A percentile compares a stretch with the other conserved stretches of the same genome.
These are phyloP conservation scores for Camellia japonica DNA, from an alignment of 148 eudicot genomes.

Conservation along the genomic window DNA sequence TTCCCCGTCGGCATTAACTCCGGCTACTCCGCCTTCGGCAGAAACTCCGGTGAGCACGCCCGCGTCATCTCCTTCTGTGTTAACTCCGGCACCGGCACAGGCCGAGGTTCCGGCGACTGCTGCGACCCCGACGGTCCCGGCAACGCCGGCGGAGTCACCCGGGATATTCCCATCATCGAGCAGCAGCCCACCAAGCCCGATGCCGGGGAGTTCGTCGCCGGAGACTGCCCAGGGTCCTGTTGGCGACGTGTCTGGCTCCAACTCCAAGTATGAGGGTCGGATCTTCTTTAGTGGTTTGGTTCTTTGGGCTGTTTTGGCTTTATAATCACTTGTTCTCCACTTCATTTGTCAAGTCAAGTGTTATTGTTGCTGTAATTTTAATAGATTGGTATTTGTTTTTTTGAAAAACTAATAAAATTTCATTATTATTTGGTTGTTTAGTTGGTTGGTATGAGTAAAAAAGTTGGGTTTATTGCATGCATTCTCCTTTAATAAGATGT, in stretches of 20 bases:
- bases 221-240: slow-evolving; percentile 28
- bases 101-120: slow-evolving; percentile 25
- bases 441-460: too few species aligned
- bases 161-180: slow-evolving; percentile 21
- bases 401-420: too few species aligned
- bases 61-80: not conserved
- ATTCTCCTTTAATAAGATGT: too few species aligned
- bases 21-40: not conserved
- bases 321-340: not conserved
- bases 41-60: slow-evolving; percentile 13
- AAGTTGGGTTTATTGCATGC: too few species aligned
- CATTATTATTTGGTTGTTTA: too few species aligned
- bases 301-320: slow-evolving; percentile 24
- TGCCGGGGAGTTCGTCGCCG: slow-evolving; percentile 17
- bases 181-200: slow-evolving; percentile 25
- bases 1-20: not conserved
- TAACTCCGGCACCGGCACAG: slow-evolving; percentile 13
- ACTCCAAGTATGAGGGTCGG: slow-evolving; percentile 16
- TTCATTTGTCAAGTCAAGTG: too few species aligned
- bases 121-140: slow-evolving; percentile 17
- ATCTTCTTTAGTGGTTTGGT: slow-evolving; percentile 26
- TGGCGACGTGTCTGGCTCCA: slow-evolving; percentile 26
- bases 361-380: too few species aligned
- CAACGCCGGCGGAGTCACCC: slow-evolving; percentile 23
- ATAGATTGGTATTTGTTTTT: too few species aligned